Conservation (phyloP, 768 basidiomycete genomes). For the Podaxis sp. region DNA sequence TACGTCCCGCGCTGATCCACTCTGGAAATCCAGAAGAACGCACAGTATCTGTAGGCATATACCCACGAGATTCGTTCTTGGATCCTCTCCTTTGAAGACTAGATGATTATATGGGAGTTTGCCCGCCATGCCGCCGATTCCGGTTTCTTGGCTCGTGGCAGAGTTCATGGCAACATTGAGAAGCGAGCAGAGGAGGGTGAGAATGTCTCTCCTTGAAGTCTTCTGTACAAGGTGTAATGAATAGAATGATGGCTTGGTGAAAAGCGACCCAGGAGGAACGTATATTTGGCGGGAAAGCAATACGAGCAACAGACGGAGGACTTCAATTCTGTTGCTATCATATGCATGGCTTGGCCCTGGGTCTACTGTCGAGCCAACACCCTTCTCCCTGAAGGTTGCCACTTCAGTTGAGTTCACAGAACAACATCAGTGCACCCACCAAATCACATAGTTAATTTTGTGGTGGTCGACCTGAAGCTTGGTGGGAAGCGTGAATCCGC, state of each 20-base stretch:
- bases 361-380: slow-evolving; percentile 85
- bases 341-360: slow-evolving; percentile 60
- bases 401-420: slow-evolving; percentile 1
- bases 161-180: slow-evolving; percentile 88
- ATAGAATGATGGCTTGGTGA: slow-evolving; percentile 74
- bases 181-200: slow-evolving; percentile 90
- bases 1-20: slow-evolving; percentile 66
- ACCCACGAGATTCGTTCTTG: slow-evolving; percentile 67
- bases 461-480: slow-evolving; percentile 76
- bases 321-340: slow-evolving; percentile 85
- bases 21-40: slow-evolving; percentile 78
- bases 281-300: slow-evolving; percentile 92
- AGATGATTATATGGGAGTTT: slow-evolving; percentile 89
- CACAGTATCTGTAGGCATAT: slow-evolving; percentile 78
- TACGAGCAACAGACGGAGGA: slow-evolving; percentile 84
- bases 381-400: slow-evolving; percentile 75
- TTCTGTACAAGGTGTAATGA: slow-evolving; percentile 77
- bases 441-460: slow-evolving; percentile 86
- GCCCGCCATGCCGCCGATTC: slow-evolving; percentile 69
- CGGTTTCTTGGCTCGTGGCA: slow-evolving; percentile 45
- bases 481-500: slow-evolving; percentile 87
- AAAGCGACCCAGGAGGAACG: slow-evolving; percentile 64
- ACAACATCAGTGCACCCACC: slow-evolving; percentile 49
- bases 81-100: slow-evolving; percentile 87
- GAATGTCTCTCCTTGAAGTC: slow-evolving; percentile 75